Evolutionary conservation across 345 rosid genomes (phyloP), one percentile per base, ranked within the genome.

Genomic region (Boechera divaricarpa): DNA sequence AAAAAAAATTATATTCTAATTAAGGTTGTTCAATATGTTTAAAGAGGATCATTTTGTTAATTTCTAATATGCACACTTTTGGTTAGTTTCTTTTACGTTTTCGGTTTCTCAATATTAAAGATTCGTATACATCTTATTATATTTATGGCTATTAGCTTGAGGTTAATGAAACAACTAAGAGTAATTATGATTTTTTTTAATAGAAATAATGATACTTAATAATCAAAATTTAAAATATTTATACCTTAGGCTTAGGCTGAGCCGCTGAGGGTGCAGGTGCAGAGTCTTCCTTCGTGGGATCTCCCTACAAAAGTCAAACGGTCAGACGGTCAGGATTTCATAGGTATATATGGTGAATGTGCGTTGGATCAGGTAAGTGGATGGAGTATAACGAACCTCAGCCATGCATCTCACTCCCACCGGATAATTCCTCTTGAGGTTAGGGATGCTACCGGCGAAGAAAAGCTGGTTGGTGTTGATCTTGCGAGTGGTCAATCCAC

Each of bases 381-480:
- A 61, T 26, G n/a, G 29, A 48, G 5, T 33, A 38, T n/a, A 32
- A 62, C 11, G 9, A 72, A 83, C 91, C 87, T 82, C 74, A 4
- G 86, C 70, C 85, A 63, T 79, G 83, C 88, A 87, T 29, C 80
- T 74, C 26, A 89, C 86, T 1, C 70, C 64, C 28, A 70, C 28
- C 1, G 78, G 53, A 4, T 18, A 78, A 55, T 47, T 76, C 67
- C 82, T 86, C 42, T 63, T 74, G 13, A 74, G 29, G 49, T 71
- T 62, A 4, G 82, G 69, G 28, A 67, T 33, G 18, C 52, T 57
- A 33, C 69, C 56, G 5, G 80, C 81, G 10, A 67, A 55, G 63
- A 42, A 26, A 38, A 71, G 76, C 39, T 69, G 77, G 70, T 8
- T 73, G 52, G 67, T 74, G 36, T 74, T 72, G 3, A 67, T 72